Evolutionary conservation across 1,284 basidiomycete genomes (phyloP), one percentile per base, ranked within the genome.

Genomic region (Microbotryum lychnidis-dioicae): DNA sequence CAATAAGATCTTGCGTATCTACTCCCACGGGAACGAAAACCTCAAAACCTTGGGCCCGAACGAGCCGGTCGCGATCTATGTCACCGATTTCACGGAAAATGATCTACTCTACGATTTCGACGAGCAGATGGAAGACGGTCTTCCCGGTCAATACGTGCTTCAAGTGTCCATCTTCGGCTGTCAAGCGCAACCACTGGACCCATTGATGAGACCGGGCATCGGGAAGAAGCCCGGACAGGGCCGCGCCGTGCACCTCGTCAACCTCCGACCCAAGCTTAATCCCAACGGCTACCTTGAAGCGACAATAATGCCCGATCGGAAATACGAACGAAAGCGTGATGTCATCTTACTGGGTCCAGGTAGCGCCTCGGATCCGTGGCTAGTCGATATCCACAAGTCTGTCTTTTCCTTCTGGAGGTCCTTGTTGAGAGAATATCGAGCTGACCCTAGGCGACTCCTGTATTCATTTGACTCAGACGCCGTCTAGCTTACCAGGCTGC

Each of bases 71-170:
- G 23, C 49, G 4, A 53, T 64, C 50, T 61, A 45, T 29, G 12
- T 64, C 14, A 64, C 63, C 18, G 63, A 64, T 49, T 64, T 58
- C 50, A 64, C 63, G 3, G 14, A 50, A 0, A 56, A 61, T 50
- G 37, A 50, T 4, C 25, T 9, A 5, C 50, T 61, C 8, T 9
- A 50, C 44, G 25, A 33, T 42, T 61, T 54, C n/a, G 21, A 21
- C 52, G 9, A 27, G 18, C 4, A 6, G 4, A 16, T 6, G 18
- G 29, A 23, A 31, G 46, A 45, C 25, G 53, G 54, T 23, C 45
- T 55, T 16, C 4, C 48, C n/a, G 50, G 59, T 21, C 53, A 23
- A 9, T 47, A 55, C 31, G 33, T 45, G 23, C 47, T 64, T 14
- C 53, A 53, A 21, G 29, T 64, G 27, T 61, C 59, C 4, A 25